A percentile compares a stretch with the other conserved stretches of the same genome.
These are phyloP conservation scores for Populus deltoides DNA, from an alignment of 345 rosid species.

Conservation along the genomic window DNA sequence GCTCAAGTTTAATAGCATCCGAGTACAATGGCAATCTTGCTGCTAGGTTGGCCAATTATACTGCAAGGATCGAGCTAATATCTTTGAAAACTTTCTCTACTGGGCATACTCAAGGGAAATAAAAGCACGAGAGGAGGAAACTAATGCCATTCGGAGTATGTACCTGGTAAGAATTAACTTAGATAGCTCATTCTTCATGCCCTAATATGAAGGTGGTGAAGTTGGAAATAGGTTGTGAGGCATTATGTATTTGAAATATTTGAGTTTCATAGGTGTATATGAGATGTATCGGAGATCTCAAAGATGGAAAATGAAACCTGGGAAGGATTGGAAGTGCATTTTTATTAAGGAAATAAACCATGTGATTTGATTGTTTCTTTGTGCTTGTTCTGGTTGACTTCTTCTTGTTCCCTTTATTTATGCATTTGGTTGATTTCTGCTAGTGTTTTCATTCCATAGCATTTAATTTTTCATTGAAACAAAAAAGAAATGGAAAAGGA, in stretches of 20 bases:
- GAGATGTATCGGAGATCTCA: background rate
- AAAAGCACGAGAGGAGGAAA: background rate
- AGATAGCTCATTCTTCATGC: background rate
- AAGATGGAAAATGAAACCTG: background rate
- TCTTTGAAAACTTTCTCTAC: background rate
- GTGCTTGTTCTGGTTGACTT: background rate
- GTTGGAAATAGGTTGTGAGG: background rate
- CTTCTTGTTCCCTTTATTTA: background rate
- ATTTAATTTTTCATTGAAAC: no score
- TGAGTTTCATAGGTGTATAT: background rate
- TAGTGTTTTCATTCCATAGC: no score
- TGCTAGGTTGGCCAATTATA: background rate
- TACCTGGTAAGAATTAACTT: background rate
- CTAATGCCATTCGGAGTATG: background rate
- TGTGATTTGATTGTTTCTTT: background rate
- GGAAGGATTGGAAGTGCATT: background rate
- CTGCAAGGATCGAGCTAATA: background rate
- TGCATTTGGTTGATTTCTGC: no score
- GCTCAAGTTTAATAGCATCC: background rate
- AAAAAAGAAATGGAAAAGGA: no score
- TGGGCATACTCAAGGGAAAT: background rate
- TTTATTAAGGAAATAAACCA: no score
- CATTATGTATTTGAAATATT: background rate
- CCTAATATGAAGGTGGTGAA: background rate
- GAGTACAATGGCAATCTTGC: background rate